A percentile compares a stretch with the other conserved stretches of the same genome.
Conservation (phyloP, 345 rosid genomes). For the Pelargonium nanum region DNA sequence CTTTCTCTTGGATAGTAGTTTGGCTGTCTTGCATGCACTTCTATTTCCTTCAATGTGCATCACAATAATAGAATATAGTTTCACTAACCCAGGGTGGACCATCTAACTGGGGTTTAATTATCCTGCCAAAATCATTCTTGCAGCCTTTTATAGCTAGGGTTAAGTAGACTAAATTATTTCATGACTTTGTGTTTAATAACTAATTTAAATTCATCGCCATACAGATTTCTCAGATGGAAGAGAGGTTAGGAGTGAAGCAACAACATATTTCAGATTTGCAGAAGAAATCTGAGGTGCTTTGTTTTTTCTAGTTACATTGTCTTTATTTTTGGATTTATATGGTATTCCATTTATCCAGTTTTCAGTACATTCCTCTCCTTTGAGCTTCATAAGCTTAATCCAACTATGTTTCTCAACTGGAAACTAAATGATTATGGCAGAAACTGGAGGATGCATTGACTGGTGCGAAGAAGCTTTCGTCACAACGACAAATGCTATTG, state of each 20-base stretch:
- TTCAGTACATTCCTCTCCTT: background rate
- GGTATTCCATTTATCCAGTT: background rate
- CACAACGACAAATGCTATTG: conserved; percentile 48
- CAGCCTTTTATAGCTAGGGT: background rate
- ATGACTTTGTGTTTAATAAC: background rate
- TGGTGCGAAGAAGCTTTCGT: conserved; percentile 49
- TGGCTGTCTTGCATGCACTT: background rate
- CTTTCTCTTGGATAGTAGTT: conserved; percentile 3
- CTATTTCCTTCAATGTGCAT: background rate
- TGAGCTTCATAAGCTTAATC: background rate
- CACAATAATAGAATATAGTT: background rate
- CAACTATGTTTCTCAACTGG: background rate
- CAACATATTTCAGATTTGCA: conserved; percentile 40
- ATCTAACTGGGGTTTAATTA: background rate
- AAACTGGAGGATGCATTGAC: conserved; percentile 60
- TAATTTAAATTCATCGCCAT: conserved; percentile 10
- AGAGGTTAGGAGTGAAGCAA: conserved; percentile 36
- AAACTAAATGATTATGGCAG: conserved; percentile 28
- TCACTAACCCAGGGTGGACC: background rate
- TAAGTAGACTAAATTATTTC: background rate
- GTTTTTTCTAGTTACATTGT: background rate
- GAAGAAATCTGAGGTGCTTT: conserved; percentile 52
- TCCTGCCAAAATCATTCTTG: background rate
- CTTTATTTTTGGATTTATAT: background rate
- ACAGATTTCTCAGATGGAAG: conserved; percentile 52